Evolutionary conservation across 768 basidiomycete species (phyloP).

Genomic region (Mycena galopus): DNA sequence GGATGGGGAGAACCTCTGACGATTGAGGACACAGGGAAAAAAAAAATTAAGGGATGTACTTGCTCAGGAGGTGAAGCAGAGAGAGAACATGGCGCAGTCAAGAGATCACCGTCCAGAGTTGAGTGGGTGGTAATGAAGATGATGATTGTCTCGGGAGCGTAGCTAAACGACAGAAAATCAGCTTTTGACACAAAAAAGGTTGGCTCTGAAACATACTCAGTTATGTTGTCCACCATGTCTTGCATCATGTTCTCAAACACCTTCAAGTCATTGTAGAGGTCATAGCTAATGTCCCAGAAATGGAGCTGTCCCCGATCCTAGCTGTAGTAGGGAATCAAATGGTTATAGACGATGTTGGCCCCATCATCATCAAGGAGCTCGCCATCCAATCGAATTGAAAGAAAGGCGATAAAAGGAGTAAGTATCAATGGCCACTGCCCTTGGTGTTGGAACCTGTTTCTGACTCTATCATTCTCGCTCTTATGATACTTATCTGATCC

Average conservation of each 20-base stretch:
- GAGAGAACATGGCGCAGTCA: not conserved
- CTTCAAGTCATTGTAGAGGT: not conserved
- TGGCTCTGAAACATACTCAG: too few relatives aligned
- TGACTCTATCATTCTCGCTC: too few relatives aligned
- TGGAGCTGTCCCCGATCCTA: too few relatives aligned
- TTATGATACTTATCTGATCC: too few relatives aligned
- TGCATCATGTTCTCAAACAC: not conserved
- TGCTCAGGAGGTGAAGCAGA: not conserved
- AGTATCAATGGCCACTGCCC: not conserved
- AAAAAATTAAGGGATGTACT: not conserved
- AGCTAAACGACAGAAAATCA: not conserved
- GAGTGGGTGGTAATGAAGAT: slow-evolving; percentile 1
- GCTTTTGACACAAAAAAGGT: not conserved
- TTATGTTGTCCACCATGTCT: too few relatives aligned
- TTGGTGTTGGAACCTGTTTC: too few relatives aligned
- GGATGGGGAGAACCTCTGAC: not conserved
- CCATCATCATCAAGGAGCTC: not conserved
- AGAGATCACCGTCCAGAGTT: not conserved
- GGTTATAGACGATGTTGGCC: not conserved
- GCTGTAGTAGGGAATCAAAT: too few relatives aligned
- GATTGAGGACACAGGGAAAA: not conserved
- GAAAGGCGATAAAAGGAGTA: not conserved
- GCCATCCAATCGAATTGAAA: not conserved
- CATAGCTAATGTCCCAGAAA: not conserved
- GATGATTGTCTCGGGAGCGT: not conserved